phyloP scores from a whole-genome alignment of 2,329 filamentous ascomycete genomes.

The Aspergillus chevalieri region DNA sequence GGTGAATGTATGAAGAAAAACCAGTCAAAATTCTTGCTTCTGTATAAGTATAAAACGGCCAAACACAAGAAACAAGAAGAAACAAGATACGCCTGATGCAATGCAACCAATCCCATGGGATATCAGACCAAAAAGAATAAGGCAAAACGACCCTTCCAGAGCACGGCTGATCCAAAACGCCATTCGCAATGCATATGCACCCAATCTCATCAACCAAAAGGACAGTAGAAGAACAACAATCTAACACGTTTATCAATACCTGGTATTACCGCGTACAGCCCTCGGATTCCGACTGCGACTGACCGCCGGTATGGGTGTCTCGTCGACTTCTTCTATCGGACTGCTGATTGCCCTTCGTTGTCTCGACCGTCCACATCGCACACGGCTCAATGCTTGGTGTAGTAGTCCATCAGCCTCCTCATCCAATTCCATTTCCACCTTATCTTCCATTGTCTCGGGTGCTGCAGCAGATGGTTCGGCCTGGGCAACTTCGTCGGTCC shows the following conservation, averaged over 20 bases:
- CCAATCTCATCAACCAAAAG: neutral
- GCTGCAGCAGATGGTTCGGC: conserved; percentile 14
- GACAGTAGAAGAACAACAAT: conserved; percentile 9
- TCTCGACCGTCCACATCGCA: conserved; percentile 21
- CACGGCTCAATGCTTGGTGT: conserved; percentile 31
- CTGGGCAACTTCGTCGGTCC: conserved; percentile 33
- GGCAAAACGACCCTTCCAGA: too few species aligned
- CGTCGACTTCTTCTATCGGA: conserved; percentile 17
- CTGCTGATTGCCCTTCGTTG: conserved; percentile 8
- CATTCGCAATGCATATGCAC: too few species aligned
- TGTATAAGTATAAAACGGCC: too few species aligned
- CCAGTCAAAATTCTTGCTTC: too few species aligned
- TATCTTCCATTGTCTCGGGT: conserved; percentile 23
- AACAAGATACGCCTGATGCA: too few species aligned
- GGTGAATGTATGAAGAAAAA: too few species aligned
- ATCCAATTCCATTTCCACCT: conserved; percentile 38
- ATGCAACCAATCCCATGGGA: too few species aligned
- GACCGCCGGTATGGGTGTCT: conserved; percentile 14
- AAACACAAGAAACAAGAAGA: too few species aligned
- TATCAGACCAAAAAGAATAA: too few species aligned
- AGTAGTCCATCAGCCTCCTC: conserved; percentile 38
- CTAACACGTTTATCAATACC: conserved; percentile 9
- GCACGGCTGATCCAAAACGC: conserved; percentile 7
- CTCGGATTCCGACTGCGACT: conserved; percentile 14
- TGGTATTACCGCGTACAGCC: conserved; percentile 14